Conservation (phyloP, 2,329 filamentous ascomycete genomes). For the Fusarium pilosicola region DNA sequence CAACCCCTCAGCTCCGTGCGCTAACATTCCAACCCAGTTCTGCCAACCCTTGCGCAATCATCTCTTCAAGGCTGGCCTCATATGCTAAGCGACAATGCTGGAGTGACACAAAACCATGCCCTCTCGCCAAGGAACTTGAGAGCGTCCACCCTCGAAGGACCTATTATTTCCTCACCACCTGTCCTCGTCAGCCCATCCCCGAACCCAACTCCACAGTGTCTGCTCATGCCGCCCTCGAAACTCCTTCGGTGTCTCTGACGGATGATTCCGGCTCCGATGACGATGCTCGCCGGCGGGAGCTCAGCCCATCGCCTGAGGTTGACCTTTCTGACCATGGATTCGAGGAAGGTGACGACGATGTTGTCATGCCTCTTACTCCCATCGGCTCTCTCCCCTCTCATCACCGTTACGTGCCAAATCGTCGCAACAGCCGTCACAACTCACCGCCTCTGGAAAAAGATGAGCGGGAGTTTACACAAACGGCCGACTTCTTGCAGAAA, state of each 20-base stretch:
- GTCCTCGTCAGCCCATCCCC: conserved; percentile 82
- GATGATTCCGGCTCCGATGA: conserved; percentile 71
- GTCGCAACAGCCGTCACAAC: conserved; percentile 67
- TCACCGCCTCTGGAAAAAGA: conserved; percentile 93
- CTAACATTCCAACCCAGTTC: conserved; percentile 69
- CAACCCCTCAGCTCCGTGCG: conserved; percentile 22
- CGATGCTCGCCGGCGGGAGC: conserved; percentile 73
- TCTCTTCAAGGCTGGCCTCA: conserved; percentile 88
- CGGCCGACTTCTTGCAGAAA: conserved; percentile 83
- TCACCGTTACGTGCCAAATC: conserved; percentile 51
- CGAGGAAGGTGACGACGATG: conserved; percentile 74
- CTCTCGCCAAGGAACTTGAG: conserved; percentile 91
- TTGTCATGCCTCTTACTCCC: conserved; percentile 68
- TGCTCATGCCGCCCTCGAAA: conserved; percentile 68
- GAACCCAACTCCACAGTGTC: conserved; percentile 49
- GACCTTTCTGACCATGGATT: conserved; percentile 90
- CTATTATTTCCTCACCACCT: conserved; percentile 96
- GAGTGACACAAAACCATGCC: conserved; percentile 83
- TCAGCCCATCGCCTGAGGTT: conserved; percentile 92
- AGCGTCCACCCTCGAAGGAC: conserved; percentile 92
- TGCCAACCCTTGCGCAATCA: conserved; percentile 93
- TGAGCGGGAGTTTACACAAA: conserved; percentile 96
- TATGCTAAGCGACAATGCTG: conserved; percentile 89
- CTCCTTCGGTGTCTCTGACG: conserved; percentile 79
- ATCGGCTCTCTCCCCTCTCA: conserved; percentile 70